Percentiles rank a stretch among this genome's conserved stretches.
phyloP scores from a whole-genome alignment of 768 basidiomycete genomes.

The Kwoniella sp. region DNA sequence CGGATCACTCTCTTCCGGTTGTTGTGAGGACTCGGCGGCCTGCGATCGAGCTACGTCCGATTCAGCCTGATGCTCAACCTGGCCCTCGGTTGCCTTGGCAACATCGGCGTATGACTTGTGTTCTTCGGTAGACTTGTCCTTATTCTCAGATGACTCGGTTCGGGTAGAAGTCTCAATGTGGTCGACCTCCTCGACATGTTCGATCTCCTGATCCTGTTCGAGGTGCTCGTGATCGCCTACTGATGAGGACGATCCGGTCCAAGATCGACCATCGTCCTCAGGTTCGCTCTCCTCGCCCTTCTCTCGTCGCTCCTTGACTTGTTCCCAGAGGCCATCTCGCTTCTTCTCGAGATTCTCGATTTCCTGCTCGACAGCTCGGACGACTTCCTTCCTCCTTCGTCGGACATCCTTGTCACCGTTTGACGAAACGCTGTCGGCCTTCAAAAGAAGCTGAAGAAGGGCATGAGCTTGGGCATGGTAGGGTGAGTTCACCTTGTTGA shows the following conservation, averaged over 20 bases:
- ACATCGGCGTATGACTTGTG: constrained; percentile 17
- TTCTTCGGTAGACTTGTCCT: neutral
- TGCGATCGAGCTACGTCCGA: no score
- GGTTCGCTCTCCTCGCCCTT: constrained; percentile 32
- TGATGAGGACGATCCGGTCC: constrained; percentile 18
- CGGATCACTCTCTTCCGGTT: neutral
- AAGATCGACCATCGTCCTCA: constrained; percentile 24
- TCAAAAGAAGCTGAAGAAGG: constrained; percentile 66
- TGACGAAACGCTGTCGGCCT: constrained; percentile 70
- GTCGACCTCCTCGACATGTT: constrained; percentile 28
- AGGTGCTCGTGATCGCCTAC: constrained; percentile 30
- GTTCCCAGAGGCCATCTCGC: constrained; percentile 41
- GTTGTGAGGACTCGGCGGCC: neutral
- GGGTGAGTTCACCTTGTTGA: constrained; percentile 64
- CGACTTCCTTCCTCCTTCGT: constrained; percentile 61
- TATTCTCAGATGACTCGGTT: neutral
- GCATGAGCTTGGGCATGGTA: constrained; percentile 68
- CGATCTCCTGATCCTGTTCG: constrained; percentile 11
- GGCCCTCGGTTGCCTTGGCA: constrained; percentile 1
- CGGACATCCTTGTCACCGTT: constrained; percentile 65
- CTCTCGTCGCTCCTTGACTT: constrained; percentile 33
- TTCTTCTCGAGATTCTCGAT: constrained; percentile 57
- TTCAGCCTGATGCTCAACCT: neutral
- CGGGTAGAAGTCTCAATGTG: no score
- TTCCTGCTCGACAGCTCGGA: constrained; percentile 66